Evolutionary conservation across 192 early-diverging fungal species (phyloP), one percentile per base, ranked within the genome.

Genomic region (Pilaira anomala): DNA sequence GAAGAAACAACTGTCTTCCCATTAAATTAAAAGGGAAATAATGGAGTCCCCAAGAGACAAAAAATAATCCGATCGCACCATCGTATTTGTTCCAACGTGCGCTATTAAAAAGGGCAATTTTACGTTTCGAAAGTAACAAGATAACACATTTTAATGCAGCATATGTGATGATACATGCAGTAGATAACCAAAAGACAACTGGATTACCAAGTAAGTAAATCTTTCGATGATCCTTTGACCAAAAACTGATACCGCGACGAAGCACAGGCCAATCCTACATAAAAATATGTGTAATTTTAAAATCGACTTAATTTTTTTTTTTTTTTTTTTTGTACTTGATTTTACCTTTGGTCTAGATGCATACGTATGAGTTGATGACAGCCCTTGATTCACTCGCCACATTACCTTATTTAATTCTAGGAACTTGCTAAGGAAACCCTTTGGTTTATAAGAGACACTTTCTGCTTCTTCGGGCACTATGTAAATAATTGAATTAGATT

Each of bases 141-240:
- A 84, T 29, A 16, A 82, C 62, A 9, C 65, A 69, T 50, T 85
- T 78, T 57, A 90, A 71, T 8, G 67, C 69, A 18, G 73, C 76
- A 76, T 87, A 98, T 30, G 77, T 13, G 4, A 63, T 54, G 21
- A 97, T 70, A 7, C 90, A 67, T 0, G 72, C 69, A 39, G 86
- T 79, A 5, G 86, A 80, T 62, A 84, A 33, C 91, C 89, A 94
- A 88, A 91, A 98, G 12, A 90, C 75, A n/a, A 96, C 58, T 19
- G 94, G 95, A 60, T 97, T 97, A 36, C 95, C 95, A 5, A 98
- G 66, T 29, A 98, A 76, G 78, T 97, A 98, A 66, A 98, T 90
- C 58, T 87, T 77, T 63, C 84, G 81, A 49, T 88, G 83, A 33
- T 82, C 78, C 33, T 83, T 85, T 59, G 91, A 91, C 83, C 84